Conservation (phyloP, 2,329 filamentous ascomycete genomes). For the Neonectria ditissima region DNA sequence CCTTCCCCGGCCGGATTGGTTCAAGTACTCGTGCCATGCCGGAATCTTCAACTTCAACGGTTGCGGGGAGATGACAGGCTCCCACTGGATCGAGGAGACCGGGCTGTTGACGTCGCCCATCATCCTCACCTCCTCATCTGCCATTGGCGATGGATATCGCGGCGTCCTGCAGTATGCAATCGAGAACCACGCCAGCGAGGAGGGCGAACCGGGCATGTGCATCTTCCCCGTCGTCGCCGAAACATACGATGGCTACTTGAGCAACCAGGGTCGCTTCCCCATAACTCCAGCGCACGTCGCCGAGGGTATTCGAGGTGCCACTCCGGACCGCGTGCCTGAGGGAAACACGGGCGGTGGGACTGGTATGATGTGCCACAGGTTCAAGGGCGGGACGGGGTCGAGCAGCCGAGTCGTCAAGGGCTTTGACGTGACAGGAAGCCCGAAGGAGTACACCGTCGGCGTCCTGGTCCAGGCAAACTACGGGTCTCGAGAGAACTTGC, state of each 20-base stretch:
- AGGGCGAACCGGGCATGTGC: constrained; percentile 63
- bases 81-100: constrained; percentile 71
- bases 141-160: constrained; percentile 68
- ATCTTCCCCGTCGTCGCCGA: constrained; percentile 70
- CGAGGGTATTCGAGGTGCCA: constrained; percentile 63
- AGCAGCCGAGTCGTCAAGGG: constrained; percentile 68
- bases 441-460: constrained; percentile 66
- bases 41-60: constrained; percentile 73
- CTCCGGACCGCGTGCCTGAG: constrained; percentile 65
- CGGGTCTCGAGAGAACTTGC: constrained; percentile 66
- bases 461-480: constrained; percentile 76
- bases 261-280: constrained; percentile 66
- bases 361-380: constrained; percentile 74
- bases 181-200: constrained; percentile 55
- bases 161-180: constrained; percentile 69
- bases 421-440: constrained; percentile 46
- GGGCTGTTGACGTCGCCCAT: constrained; percentile 70
- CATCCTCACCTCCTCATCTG: constrained; percentile 69
- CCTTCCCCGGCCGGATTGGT: constrained; percentile 59
- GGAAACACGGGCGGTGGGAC: constrained; percentile 76
- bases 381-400: constrained; percentile 75
- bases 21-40: constrained; percentile 58
- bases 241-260: constrained; percentile 73
- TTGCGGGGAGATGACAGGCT: constrained; percentile 71
- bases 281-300: constrained; percentile 67